Conservation (phyloP, 148 eudicot genomes). For the Mesembryanthemum crystallinum region DNA sequence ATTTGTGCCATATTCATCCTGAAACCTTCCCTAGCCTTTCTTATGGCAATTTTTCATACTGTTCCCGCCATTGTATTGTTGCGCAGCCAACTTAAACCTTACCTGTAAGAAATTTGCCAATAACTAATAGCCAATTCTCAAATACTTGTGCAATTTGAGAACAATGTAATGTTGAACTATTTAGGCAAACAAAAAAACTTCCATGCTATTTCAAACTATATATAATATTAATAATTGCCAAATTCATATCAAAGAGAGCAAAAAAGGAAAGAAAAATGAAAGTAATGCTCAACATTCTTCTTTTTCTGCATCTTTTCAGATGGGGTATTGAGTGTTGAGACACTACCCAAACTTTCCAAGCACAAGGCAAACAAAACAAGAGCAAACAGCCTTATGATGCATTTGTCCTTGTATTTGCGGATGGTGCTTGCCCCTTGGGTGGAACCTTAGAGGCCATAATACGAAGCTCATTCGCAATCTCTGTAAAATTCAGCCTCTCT, state of each 20-base stretch:
- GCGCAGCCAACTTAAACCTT: neutral
- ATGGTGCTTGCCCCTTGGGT: constrained; percentile 50
- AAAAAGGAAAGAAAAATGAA: neutral
- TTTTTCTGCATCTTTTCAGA: neutral
- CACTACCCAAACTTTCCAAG: constrained; percentile 4
- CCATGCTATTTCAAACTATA: neutral
- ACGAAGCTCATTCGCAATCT: constrained; percentile 68
- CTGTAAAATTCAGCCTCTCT: constrained; percentile 78
- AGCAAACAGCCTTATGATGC: neutral
- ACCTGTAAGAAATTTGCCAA: too few relatives aligned
- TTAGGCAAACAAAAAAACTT: too few relatives aligned
- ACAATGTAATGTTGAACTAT: neutral
- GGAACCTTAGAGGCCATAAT: constrained; percentile 64
- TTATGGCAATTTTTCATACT: too few relatives aligned
- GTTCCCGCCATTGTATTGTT: too few relatives aligned
- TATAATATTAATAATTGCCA: constrained; percentile 6
- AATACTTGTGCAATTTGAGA: neutral
- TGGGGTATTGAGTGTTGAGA: neutral
- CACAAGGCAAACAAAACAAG: neutral
- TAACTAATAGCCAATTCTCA: too few relatives aligned
- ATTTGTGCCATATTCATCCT: too few relatives aligned
- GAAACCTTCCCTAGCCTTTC: too few relatives aligned
- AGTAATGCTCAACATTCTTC: neutral
- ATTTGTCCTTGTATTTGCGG: constrained; percentile 26
- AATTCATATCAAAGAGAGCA: neutral